Evolutionary conservation across 164 flowering plant genomes (phyloP).

Genomic region (Echeveria elegans): DNA sequence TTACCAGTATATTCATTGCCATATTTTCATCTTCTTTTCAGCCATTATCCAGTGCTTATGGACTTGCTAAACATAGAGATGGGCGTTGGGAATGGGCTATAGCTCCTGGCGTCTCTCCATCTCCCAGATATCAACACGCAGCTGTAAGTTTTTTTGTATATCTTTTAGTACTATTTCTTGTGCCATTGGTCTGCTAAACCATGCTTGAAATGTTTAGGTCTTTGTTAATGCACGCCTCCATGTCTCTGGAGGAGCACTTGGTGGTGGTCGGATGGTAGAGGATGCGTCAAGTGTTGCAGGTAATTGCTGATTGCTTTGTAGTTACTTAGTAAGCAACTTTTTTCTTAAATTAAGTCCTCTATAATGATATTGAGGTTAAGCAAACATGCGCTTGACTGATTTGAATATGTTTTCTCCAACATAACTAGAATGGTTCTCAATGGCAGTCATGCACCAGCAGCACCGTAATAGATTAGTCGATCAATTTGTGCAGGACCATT

Average conservation of each 20-base stretch:
- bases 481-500: neutral
- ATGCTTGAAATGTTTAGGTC: conserved; percentile 38
- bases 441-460: neutral
- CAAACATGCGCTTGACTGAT: neutral
- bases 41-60: conserved; percentile 98
- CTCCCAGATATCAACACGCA: conserved; percentile 99
- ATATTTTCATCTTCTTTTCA: conserved; percentile 15
- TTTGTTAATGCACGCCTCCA: conserved; percentile 99
- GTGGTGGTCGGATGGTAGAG: conserved; percentile 99
- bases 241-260: conserved; percentile 99
- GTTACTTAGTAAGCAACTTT: neutral
- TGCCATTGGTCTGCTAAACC: neutral
- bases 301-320: conserved; percentile 16
- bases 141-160: conserved; percentile 49
- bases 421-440: neutral
- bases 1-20: too few species aligned
- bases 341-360: too few species aligned
- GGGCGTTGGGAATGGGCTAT: conserved; percentile 99
- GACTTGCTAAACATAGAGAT: conserved; percentile 98
- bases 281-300: conserved; percentile 99
- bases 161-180: neutral
- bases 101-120: conserved; percentile 99
- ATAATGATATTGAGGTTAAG: neutral
- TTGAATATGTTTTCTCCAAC: neutral
- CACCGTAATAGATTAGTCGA: neutral